A percentile compares a stretch with the other conserved stretches of the same genome.
Evolutionary conservation across 352 stramenopile genomes (phyloP).

Genomic region (Pythium brassicae): DNA sequence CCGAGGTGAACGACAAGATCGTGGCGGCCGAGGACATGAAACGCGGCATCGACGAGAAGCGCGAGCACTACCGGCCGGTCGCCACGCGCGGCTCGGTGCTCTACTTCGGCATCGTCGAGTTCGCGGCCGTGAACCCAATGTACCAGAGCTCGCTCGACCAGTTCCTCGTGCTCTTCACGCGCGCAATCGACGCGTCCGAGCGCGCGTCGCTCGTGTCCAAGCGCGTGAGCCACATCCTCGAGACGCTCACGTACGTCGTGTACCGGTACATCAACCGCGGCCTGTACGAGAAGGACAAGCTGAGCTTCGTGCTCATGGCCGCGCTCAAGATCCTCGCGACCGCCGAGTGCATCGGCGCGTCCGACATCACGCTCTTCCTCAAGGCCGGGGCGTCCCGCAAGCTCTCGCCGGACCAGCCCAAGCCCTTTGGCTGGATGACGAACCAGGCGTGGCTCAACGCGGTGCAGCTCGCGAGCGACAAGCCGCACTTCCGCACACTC

Average conservation of each 20-base stretch:
- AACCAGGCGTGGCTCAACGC: constrained; percentile 64
- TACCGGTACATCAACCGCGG: constrained; percentile 76
- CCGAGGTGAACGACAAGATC: constrained; percentile 90
- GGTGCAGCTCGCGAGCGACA: constrained; percentile 63
- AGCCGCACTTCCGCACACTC: constrained; percentile 59
- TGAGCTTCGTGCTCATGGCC: constrained; percentile 71
- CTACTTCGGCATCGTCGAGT: constrained; percentile 90
- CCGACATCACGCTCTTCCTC: constrained; percentile 66
- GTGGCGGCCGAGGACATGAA: constrained; percentile 83
- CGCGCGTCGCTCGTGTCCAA: constrained; percentile 74
- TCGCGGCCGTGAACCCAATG: constrained; percentile 86
- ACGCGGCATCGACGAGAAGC: constrained; percentile 87
- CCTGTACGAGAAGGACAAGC: constrained; percentile 67
- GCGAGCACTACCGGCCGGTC: constrained; percentile 89
- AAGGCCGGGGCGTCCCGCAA: constrained; percentile 69
- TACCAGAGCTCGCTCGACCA: constrained; percentile 90
- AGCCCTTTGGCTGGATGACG: constrained; percentile 70
- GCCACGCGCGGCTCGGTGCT: constrained; percentile 82
- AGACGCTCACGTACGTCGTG: constrained; percentile 81
- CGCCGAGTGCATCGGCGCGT: constrained; percentile 40
- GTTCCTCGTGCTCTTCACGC: constrained; percentile 86
- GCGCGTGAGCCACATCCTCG: constrained; percentile 85
- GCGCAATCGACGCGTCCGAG: constrained; percentile 80
- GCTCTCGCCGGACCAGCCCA: constrained; percentile 55
- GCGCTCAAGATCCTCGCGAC: constrained; percentile 76